phyloP scores from a whole-genome alignment of 768 basidiomycete genomes.

The Lactarius hatsudake region DNA sequence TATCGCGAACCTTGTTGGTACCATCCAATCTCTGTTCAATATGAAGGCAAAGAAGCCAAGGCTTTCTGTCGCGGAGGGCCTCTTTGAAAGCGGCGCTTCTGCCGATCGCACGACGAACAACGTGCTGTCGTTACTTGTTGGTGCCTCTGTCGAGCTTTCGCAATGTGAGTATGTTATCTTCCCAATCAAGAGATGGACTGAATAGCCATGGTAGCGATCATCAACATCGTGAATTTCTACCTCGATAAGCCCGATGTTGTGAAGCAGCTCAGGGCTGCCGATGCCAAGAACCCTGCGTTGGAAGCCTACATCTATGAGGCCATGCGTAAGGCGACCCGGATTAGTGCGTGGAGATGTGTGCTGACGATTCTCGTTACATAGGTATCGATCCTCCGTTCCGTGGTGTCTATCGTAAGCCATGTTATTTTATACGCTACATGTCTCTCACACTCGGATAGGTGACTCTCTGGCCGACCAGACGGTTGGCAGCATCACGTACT shows the following conservation, averaged over 20 bases:
- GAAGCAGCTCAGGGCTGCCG: constrained; percentile 37
- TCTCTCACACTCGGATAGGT: constrained; percentile 35
- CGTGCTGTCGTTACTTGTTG: constrained; percentile 70
- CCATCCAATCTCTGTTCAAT: constrained; percentile 49
- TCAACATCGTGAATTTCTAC: constrained; percentile 64
- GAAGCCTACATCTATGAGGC: constrained; percentile 65
- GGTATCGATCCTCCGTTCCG: constrained; percentile 73
- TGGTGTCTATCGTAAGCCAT: constrained; percentile 58
- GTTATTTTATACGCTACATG: neutral
- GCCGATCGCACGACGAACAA: constrained; percentile 65
- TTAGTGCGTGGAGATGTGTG: neutral
- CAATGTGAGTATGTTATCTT: constrained; percentile 45
- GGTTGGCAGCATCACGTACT: constrained; percentile 43
- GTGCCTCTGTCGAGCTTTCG: constrained; percentile 63
- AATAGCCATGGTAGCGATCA: constrained; percentile 44
- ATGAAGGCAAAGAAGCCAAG: constrained; percentile 39
- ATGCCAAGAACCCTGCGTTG: constrained; percentile 41
- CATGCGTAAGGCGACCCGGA: constrained; percentile 48
- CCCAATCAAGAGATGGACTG: neutral
- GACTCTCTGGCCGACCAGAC: constrained; percentile 46
- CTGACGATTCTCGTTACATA: constrained; percentile 31
- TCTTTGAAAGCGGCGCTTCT: constrained; percentile 54
- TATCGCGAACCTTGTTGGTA: constrained; percentile 43
- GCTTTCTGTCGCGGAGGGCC: constrained; percentile 52
- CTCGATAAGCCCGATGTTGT: constrained; percentile 43